Conservation (phyloP, 805 yeast genomes). For the Candida xiaguanensis region DNA sequence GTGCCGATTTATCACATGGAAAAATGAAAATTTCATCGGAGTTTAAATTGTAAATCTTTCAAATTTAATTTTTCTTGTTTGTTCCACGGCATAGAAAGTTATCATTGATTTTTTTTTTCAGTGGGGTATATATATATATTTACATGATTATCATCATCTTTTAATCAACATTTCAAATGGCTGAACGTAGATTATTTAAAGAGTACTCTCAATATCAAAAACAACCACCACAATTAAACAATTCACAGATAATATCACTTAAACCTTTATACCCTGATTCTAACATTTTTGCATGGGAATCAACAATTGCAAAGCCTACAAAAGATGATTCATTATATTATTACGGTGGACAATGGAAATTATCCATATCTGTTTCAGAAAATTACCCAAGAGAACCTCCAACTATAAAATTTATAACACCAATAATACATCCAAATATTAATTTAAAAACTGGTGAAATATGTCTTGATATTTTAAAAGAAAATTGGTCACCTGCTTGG, state of each 20-base stretch:
- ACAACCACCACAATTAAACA: slow-evolving; percentile 22
- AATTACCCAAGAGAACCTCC: slow-evolving; percentile 65
- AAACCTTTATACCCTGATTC: slow-evolving; percentile 40
- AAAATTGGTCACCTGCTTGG: slow-evolving; percentile 76
- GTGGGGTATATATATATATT: slow-evolving; percentile 1
- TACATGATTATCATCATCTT: neutral
- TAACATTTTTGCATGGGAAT: slow-evolving; percentile 50
- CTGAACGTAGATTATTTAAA: slow-evolving; percentile 38
- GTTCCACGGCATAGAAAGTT: slow-evolving; percentile 1
- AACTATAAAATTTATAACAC: slow-evolving; percentile 42
- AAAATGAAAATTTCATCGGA: slow-evolving; percentile 1
- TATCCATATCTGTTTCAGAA: slow-evolving; percentile 42
- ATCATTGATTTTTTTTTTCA: slow-evolving; percentile 2
- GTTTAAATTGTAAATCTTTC: neutral
- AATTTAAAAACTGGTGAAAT: slow-evolving; percentile 56
- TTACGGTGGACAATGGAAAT: slow-evolving; percentile 47
- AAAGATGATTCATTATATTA: slow-evolving; percentile 45
- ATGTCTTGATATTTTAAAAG: slow-evolving; percentile 63
- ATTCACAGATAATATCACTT: slow-evolving; percentile 39
- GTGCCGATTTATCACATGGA: neutral
- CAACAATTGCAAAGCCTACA: slow-evolving; percentile 48
- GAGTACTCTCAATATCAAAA: slow-evolving; percentile 33
- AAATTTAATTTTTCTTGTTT: neutral
- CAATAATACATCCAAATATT: slow-evolving; percentile 41
- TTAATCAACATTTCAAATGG: slow-evolving; percentile 19